phyloP scores from a whole-genome alignment of 164 flowering plant genomes.

The Kingdonia uniflora region DNA sequence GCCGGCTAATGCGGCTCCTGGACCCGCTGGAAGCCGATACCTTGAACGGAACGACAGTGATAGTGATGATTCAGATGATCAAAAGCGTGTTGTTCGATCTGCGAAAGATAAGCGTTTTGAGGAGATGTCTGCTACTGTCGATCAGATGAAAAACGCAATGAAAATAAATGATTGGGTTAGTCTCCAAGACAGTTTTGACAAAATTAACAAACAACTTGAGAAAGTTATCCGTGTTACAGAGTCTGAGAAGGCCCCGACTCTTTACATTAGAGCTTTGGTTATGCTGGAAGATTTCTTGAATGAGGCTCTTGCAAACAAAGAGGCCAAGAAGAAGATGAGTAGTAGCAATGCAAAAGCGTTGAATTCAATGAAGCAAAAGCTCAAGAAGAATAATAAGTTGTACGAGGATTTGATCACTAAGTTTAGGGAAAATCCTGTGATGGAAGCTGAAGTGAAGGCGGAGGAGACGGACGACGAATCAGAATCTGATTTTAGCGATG shows the following conservation, averaged over 20 bases:
- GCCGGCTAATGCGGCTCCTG: constrained; percentile 19
- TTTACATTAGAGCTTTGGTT: constrained; percentile 70
- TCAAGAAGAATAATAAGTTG: constrained; percentile 84
- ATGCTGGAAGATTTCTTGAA: constrained; percentile 72
- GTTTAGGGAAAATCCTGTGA: constrained; percentile 66
- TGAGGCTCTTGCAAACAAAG: constrained; percentile 78
- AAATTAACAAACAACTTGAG: constrained; percentile 83
- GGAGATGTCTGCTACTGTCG: constrained; percentile 62
- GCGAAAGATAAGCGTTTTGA: constrained; percentile 80
- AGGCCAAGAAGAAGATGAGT: constrained; percentile 91
- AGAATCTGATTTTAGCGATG: constrained; percentile 39
- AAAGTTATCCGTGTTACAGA: constrained; percentile 80
- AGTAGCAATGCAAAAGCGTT: constrained; percentile 76
- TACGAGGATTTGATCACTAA: constrained; percentile 67
- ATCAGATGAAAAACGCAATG: constrained; percentile 89
- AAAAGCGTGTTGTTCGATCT: constrained; percentile 60
- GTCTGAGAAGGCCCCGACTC: constrained; percentile 45
- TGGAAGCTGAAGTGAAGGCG: constrained; percentile 46
- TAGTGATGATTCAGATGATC: constrained; percentile 57
- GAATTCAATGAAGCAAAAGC: constrained; percentile 88
- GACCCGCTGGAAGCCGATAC: constrained; percentile 33
- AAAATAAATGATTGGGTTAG: constrained; percentile 96
- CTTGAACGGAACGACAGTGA: constrained; percentile 35
- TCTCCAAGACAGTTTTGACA: constrained; percentile 75
- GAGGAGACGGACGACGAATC: constrained; percentile 28